A percentile compares a stretch with the other conserved stretches of the same genome.
phyloP scores from a whole-genome alignment of 2,329 filamentous ascomycete species.

The Colletotrichum graminicola region DNA sequence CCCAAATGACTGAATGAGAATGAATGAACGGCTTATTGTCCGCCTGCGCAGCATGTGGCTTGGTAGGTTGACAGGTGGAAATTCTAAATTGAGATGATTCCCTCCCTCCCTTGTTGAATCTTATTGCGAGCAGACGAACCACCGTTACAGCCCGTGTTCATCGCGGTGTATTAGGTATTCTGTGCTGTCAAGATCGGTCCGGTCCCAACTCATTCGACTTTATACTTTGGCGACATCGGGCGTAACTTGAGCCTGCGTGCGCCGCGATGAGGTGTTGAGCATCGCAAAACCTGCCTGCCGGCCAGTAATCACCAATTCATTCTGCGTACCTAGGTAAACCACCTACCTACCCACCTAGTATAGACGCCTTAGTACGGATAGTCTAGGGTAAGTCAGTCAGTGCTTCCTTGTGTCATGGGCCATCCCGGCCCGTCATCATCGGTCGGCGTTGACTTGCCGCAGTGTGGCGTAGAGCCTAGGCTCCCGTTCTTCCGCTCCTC shows the following conservation, averaged over 20 bases:
- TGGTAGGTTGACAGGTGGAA: constrained; percentile 12
- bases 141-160: constrained; percentile 23
- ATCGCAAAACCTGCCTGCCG: constrained; percentile 21
- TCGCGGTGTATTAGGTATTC: constrained; percentile 10
- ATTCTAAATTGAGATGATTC: constrained; percentile 29
- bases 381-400: not conserved
- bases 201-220: constrained; percentile 3
- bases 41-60: not conserved
- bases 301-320: not conserved
- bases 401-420: not conserved
- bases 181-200: constrained; percentile 9
- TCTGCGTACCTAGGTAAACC: not conserved
- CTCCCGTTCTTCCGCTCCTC: not conserved
- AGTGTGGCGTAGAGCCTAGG: not conserved
- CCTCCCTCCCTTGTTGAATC: not conserved
- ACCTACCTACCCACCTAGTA: not conserved
- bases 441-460: constrained; percentile 32
- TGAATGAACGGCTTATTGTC: not conserved
- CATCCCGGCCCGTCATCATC: constrained; percentile 31
- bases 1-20: not conserved
- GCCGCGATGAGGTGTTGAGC: constrained; percentile 4
- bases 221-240: constrained; percentile 6
- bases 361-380: no score
- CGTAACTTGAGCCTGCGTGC: constrained; percentile 1
- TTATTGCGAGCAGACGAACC: constrained; percentile 24